These are phyloP conservation scores for Mycena galericulata DNA, from an alignment of 768 basidiomycete genomes.

Conservation along the genomic window DNA sequence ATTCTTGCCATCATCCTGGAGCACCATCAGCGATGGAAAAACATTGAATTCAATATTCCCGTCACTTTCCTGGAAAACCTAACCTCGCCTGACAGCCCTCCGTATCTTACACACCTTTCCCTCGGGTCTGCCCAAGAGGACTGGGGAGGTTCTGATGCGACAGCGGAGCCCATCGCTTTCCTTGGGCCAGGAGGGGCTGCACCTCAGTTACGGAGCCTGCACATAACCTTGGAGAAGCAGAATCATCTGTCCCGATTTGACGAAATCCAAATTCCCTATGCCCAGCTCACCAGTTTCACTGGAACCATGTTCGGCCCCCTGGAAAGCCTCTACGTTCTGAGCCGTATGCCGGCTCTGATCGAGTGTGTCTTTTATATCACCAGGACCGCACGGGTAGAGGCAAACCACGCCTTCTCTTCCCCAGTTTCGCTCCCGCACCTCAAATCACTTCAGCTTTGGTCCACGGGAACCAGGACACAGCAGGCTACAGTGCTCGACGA, in stretches of 20 bases:
- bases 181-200: neutral
- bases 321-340: conserved; percentile 12
- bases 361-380: conserved; percentile 17
- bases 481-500: neutral
- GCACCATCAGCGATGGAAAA: conserved; percentile 10
- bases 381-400: neutral
- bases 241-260: neutral
- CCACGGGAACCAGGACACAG: neutral
- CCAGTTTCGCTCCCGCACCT: neutral
- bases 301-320: conserved; percentile 5
- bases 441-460: conserved; percentile 15
- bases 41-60: conserved; percentile 3
- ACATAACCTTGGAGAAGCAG: conserved; percentile 6
- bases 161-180: neutral
- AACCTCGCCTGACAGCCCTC: neutral
- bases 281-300: conserved; percentile 17
- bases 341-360: conserved; percentile 4
- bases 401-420: neutral
- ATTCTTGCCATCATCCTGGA: neutral
- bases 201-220: conserved; percentile 16
- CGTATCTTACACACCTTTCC: conserved; percentile 7
- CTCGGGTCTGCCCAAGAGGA: conserved; percentile 3
- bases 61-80: neutral
- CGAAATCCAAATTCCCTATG: conserved; percentile 6
- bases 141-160: neutral